Evolutionary conservation across 805 yeast species (phyloP).

Genomic region (Komagataella phaffii): DNA sequence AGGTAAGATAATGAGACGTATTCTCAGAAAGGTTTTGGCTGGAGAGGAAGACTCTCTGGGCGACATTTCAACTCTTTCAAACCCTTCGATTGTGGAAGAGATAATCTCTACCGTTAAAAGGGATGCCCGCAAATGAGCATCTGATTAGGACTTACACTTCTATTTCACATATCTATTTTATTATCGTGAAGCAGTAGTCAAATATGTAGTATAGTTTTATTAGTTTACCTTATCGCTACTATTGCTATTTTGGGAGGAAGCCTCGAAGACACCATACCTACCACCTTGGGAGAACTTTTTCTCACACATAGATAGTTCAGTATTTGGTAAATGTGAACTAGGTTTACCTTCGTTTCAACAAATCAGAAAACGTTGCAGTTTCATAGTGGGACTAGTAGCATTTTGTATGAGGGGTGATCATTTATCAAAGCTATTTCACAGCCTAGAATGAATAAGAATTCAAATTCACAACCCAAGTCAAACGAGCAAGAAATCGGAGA

Average conservation of each 20-base stretch:
- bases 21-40: slow-evolving; percentile 62
- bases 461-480: background rate
- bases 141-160: background rate
- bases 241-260: no score
- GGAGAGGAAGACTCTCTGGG: slow-evolving; percentile 74
- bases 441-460: background rate
- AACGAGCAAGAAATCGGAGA: background rate
- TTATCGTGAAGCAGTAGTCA: background rate
- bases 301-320: no score
- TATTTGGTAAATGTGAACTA: no score
- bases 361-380: background rate
- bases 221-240: slow-evolving; percentile 3
- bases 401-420: background rate
- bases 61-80: slow-evolving; percentile 65
- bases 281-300: no score
- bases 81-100: slow-evolving; percentile 61
- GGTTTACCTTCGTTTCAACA: background rate
- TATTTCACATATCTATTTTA: background rate
- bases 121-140: slow-evolving; percentile 1
- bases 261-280: no score
- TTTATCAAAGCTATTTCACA: background rate
- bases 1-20: slow-evolving; percentile 81
- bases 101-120: slow-evolving; percentile 39
- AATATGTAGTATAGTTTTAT: slow-evolving; percentile 1
- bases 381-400: background rate